Percentiles rank a stretch among this genome's conserved stretches.
Conservation (phyloP, 2,329 filamentous ascomycete species). For the Fusarium staphyleae region DNA sequence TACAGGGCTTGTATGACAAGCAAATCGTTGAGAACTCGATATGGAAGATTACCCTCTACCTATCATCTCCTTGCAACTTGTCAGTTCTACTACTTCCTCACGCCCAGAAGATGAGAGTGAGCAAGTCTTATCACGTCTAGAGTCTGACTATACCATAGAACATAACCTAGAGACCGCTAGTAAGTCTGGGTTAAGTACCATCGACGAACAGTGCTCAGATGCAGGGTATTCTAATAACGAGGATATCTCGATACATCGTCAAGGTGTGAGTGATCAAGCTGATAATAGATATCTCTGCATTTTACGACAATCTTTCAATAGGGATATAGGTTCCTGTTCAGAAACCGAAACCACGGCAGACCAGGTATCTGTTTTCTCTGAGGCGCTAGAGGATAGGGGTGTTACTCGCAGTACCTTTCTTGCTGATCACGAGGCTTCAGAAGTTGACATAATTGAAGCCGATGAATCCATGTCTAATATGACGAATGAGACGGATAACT, state of each 20-base stretch:
- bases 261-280: not conserved
- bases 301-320: not conserved
- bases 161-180: not conserved
- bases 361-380: not conserved
- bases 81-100: not conserved
- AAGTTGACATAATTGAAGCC: slow-evolving; percentile 12
- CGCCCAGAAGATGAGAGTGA: not conserved
- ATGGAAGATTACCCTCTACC: slow-evolving; percentile 8
- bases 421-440: not conserved
- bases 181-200: slow-evolving; percentile 13
- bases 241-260: not conserved
- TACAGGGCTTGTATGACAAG: not conserved
- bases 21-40: slow-evolving; percentile 1
- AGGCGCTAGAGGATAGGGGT: not conserved
- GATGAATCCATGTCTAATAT: slow-evolving; percentile 20
- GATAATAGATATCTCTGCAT: not conserved
- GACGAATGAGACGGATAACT: slow-evolving; percentile 21
- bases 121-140: too few relatives aligned
- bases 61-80: not conserved
- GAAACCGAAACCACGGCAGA: slow-evolving; percentile 1
- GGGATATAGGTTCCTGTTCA: not conserved
- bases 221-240: slow-evolving; percentile 11
- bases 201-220: slow-evolving; percentile 20
- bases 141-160: not conserved
- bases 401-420: slow-evolving; percentile 14